Evolutionary conservation across 1,284 basidiomycete species (phyloP).

Genomic region (Puccinia brachypodii): DNA sequence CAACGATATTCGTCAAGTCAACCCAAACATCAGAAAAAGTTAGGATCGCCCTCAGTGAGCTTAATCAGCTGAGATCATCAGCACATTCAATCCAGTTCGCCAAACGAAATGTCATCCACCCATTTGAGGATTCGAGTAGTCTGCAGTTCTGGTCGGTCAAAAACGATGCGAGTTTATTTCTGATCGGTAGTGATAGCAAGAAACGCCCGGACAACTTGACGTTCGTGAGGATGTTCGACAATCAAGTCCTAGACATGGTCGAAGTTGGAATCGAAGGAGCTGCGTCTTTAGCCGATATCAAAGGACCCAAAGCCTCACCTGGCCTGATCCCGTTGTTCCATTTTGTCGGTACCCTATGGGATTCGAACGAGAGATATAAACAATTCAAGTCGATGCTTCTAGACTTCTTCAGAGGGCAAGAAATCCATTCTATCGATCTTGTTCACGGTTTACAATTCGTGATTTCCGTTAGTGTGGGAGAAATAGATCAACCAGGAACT

Average conservation of each 20-base stretch:
- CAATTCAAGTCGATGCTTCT: conserved; percentile 88
- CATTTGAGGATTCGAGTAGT: conserved; percentile 77
- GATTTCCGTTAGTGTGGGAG: conserved; percentile 77
- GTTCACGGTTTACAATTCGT: conserved; percentile 35
- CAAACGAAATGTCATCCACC: conserved; percentile 88
- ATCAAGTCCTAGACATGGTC: conserved; percentile 86
- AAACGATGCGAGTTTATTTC: conserved; percentile 90
- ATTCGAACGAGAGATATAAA: conserved; percentile 74
- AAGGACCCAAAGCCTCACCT: conserved; percentile 82
- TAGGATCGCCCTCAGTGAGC: conserved; percentile 78
- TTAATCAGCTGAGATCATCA: conserved; percentile 56
- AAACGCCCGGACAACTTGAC: conserved; percentile 88
- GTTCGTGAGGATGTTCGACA: conserved; percentile 84
- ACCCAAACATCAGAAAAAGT: conserved; percentile 80
- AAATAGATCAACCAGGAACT: conserved; percentile 64
- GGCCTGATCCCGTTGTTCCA: conserved; percentile 93
- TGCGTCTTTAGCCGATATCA: conserved; percentile 27
- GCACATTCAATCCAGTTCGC: conserved; percentile 79
- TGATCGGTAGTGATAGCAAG: conserved; percentile 89
- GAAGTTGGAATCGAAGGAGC: conserved; percentile 72
- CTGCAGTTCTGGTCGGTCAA: conserved; percentile 91
- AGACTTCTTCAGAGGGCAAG: conserved; percentile 82
- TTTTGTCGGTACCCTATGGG: conserved; percentile 70
- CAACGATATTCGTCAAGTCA: conserved; percentile 85
- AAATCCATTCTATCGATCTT: conserved; percentile 66